Base-by-base conservation (phyloP, 306 rosid species). In the Styphnolobium japonicum region DNA sequence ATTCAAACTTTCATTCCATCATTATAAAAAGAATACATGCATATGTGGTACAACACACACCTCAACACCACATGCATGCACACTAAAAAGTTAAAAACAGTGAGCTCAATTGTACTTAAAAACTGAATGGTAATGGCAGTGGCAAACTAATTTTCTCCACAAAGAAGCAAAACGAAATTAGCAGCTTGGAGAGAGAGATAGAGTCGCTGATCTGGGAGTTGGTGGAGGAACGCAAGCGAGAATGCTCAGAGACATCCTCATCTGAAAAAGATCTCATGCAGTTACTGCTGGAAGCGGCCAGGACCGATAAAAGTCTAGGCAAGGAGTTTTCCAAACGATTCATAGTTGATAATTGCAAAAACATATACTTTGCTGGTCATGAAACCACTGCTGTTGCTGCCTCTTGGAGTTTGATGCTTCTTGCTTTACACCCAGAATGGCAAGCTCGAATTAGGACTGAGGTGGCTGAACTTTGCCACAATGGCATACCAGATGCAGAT, bases 361-460 rank as follows among this genome's bases (percentile, higher is more conserved):
- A 77, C 84, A 93, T 95, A 7, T 95, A 95, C 83, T 95, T 95
- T 74, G 97, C 99, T 12, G 99, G 99, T 7, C 97, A 95, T 71
- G 99, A 95, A 83, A 77, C 98, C 70, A 93, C 96, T 12, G 91
- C 94, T 51, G 85, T 83, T 18, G 92, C 99, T 4, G 92, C 93
- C 51, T 88, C 96, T 21, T 95, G 99, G 99, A 79, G 90, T 65
- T 69, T 95, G 85, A 88, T 95, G 98, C 87, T 95, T 36, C 98
- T 95, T 9, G 97, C 97, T 56, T 57, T 86, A 7, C 90, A 93
- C 70, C 97, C 97, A 0, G 81, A 91, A 22, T 95, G 97, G 99
- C 99, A 95, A 77, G 70, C 79, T 46, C 90, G 88, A 18, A 83
- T 95, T 0, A 76, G 96, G 66, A 31, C 75, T 0, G 99, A 95